Evolutionary conservation across 208 protist species (phyloP).

Genomic region (Naegleria lovaniensis): DNA sequence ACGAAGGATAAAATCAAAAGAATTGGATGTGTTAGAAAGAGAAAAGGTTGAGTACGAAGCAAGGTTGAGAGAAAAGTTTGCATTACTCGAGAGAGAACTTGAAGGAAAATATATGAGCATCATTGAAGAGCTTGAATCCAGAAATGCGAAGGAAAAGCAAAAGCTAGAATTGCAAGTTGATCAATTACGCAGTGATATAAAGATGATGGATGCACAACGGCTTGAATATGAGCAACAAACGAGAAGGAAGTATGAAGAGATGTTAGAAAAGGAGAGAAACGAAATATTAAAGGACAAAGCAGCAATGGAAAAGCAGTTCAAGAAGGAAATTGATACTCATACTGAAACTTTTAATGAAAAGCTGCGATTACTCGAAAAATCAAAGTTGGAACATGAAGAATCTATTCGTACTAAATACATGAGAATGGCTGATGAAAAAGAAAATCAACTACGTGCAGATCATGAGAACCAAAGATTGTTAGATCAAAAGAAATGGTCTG

Average conservation of each 20-base stretch:
- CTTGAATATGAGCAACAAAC: constrained; percentile 10
- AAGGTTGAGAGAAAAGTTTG: constrained; percentile 3
- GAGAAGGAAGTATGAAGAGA: not conserved
- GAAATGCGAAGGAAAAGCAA: not conserved
- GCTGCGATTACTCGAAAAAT: not conserved
- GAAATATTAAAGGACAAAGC: not conserved
- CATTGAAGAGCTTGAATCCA: not conserved
- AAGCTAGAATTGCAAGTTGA: not conserved
- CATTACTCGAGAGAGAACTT: not conserved
- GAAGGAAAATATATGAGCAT: constrained; percentile 21
- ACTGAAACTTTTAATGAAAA: not conserved
- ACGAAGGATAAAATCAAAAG: not conserved
- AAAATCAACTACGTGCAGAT: not conserved
- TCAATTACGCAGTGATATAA: not conserved
- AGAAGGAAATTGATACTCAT: not conserved
- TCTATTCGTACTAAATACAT: not conserved
- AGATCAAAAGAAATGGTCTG: constrained; percentile 17
- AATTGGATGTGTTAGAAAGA: not conserved
- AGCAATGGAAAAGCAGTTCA: not conserved
- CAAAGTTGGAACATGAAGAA: constrained; percentile 14
- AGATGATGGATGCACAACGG: not conserved
- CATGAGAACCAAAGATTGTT: not conserved
- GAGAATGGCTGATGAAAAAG: not conserved
- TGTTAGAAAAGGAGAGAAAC: not conserved
- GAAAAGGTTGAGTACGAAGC: constrained; percentile 10